These are phyloP conservation scores for Suillus variegatus DNA, from an alignment of 768 basidiomycete species.

Conservation along the genomic window DNA sequence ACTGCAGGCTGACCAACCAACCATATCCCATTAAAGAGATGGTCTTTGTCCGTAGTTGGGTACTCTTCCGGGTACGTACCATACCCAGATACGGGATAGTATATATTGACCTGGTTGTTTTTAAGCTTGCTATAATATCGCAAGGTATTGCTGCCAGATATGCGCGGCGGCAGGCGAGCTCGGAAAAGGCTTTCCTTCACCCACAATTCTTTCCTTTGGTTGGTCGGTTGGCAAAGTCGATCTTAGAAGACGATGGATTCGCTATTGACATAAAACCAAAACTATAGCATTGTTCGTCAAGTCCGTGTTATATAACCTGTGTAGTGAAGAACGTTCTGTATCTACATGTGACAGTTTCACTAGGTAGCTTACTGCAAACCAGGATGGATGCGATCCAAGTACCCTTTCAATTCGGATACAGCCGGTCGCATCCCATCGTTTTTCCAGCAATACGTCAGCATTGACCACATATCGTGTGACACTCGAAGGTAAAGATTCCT, in stretches of 20 bases:
- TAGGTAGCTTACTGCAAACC: neutral
- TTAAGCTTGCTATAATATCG: constrained; percentile 73
- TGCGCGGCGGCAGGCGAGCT: constrained; percentile 86
- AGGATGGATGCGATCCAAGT: neutral
- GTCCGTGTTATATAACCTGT: neutral
- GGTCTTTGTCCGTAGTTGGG: constrained; percentile 83
- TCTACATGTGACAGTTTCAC: neutral
- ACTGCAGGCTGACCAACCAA: constrained; percentile 64
- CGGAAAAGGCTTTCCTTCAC: constrained; percentile 64
- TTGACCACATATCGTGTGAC: neutral
- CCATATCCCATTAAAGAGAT: constrained; percentile 79
- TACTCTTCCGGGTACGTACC: constrained; percentile 69
- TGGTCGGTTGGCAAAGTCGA: constrained; percentile 61
- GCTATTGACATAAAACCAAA: constrained; percentile 25
- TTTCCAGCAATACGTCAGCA: neutral
- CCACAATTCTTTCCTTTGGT: constrained; percentile 53
- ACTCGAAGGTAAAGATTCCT: neutral
- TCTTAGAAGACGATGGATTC: constrained; percentile 56
- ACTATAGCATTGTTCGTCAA: constrained; percentile 19
- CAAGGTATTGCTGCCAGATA: constrained; percentile 91
- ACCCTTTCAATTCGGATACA: too few relatives aligned
- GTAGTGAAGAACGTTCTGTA: neutral
- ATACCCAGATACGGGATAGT: neutral
- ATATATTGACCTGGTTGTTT: constrained; percentile 9
- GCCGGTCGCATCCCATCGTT: neutral